phyloP scores from a whole-genome alignment of 768 basidiomycete species.

The Kwoniella sp. region DNA sequence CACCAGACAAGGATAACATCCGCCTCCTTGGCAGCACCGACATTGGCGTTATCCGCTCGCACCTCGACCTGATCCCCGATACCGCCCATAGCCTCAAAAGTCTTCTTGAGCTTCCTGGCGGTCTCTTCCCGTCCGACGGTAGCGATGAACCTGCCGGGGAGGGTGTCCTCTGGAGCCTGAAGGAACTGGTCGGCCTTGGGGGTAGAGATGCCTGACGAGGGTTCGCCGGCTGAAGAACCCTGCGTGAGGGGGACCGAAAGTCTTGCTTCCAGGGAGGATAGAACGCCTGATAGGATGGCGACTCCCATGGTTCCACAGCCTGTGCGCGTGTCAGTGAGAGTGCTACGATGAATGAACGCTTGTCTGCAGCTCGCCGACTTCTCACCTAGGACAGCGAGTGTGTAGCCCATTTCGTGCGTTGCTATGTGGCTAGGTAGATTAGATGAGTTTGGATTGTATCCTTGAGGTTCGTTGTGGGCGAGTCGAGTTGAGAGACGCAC shows the following conservation, averaged over 20 bases:
- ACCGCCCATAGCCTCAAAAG: slow-evolving; percentile 60
- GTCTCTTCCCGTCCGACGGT: slow-evolving; percentile 78
- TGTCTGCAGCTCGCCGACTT: slow-evolving; percentile 2
- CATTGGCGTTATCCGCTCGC: slow-evolving; percentile 59
- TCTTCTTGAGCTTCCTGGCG: slow-evolving; percentile 61
- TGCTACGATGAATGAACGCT: background rate
- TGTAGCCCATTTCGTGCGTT: slow-evolving; percentile 70
- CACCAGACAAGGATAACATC: slow-evolving; percentile 89
- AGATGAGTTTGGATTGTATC: no score
- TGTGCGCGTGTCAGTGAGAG: slow-evolving; percentile 13
- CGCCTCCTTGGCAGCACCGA: slow-evolving; percentile 64
- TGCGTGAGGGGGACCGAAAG: slow-evolving; percentile 54
- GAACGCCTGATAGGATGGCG: slow-evolving; percentile 86
- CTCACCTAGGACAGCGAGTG: slow-evolving; percentile 76
- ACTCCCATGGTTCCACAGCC: slow-evolving; percentile 99
- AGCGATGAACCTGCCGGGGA: slow-evolving; percentile 76
- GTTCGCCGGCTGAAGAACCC: slow-evolving; percentile 16
- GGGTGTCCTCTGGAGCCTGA: slow-evolving; percentile 58
- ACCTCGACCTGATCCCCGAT: slow-evolving; percentile 69
- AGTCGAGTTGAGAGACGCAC: no score
- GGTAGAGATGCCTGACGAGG: slow-evolving; percentile 62
- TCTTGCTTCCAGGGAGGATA: slow-evolving; percentile 69
- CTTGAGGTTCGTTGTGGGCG: no score
- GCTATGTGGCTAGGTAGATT: background rate
- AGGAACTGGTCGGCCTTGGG: slow-evolving; percentile 54